Base-by-base conservation (phyloP, 331 rosid species). In the Telfairia occidentalis region DNA sequence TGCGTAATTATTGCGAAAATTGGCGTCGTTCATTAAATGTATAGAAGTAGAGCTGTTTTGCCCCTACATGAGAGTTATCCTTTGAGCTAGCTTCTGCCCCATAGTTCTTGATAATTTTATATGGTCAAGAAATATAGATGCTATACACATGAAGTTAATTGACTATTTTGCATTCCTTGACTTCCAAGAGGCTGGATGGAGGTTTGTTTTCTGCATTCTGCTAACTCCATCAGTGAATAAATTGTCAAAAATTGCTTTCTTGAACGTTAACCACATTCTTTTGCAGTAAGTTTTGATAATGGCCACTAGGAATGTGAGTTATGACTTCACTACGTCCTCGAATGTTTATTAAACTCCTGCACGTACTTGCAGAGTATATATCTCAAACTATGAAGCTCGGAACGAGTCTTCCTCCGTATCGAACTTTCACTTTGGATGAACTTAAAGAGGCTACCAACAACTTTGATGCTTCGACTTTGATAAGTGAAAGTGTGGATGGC, bases 361-460 rank as follows among this genome's bases (percentile, higher is more conserved):
- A 26, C 26, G 26, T 43, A 21, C 34, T 46, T 30, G 78, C 90
- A 94, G 98, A 91, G 76, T 86, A 81, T 82, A 94, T 94, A 77
- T 91, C 98, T 3, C 86, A 87, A 72, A 94, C 97, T 66, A 94
- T 86, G 98, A 94, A 90, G 86, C 81, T 91, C 85, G 98, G 98
- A 60, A 78, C 96, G 45, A 77, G 90, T 66, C 84, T 91, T 86
- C 92, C 96, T 79, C 83, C 97, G 75, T 91, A 94, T 77, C 86
- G 92, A 87, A 91, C 92, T n/a, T 94, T 90, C 75, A 71, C 92
- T 64, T 81, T 94, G 86, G 98, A 90, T 32, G 97, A 94, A 76
- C 92, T 94, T n/a, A 85, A 80, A 82, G 98, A 94, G 80, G 96
- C 97, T 64, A 90, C 98, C 38, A 83, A 83, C 77, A 85, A 90